Base-by-base conservation (phyloP, 768 basidiomycete genomes). In the Boletus subcaerulescens region DNA sequence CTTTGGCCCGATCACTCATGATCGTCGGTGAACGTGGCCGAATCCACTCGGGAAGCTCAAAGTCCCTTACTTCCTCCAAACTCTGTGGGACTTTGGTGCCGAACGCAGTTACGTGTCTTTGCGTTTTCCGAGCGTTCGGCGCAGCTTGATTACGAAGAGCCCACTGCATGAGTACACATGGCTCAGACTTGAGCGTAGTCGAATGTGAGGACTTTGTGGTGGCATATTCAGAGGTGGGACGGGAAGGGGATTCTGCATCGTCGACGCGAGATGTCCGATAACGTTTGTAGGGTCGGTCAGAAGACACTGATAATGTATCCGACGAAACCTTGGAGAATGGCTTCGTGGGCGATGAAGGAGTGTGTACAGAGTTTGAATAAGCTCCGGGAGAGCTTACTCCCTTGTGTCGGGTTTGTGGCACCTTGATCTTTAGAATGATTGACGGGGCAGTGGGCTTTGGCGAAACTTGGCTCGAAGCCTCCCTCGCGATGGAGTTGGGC, bases 41-140 rank as follows among this genome's bases (percentile, higher is more conserved):
- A 55, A 85, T 62, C 84, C 83, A 86, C 18, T 68, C 56, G 0
- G 87, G 87, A 36, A 85, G 68, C 59, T 79, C 76, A 60, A 80
- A 89, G 41, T 87, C 84, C 56, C 69, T 73, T 31, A 71, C 55
- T 50, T 79, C 76, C 55, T 78, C 77, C 36, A 83, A 55, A 35
- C 74, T 77, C 1, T 65, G 60, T 6, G 81, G 81, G n/a, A 86
- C 72, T 57, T 81, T 77, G 41, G 74, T 72, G 0, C 87, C 87
- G 62, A 87, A 89, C 10, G 85, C 82, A 15, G 74, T 77, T 40
- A 78, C 69, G 57, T 81, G 77, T 53, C 85, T 75, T 57, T 77
- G 76, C 12, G 80, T 77, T 63, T 80, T 78, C 51, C 82, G 71
- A 22, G 74, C 70, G 18, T 72, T 73, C 14, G 76, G 77, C 41